A percentile compares a stretch with the other conserved stretches of the same genome.
These are phyloP conservation scores for Rasamsonia emersonii DNA, from an alignment of 2,329 filamentous ascomycete species.

Conservation along the genomic window DNA sequence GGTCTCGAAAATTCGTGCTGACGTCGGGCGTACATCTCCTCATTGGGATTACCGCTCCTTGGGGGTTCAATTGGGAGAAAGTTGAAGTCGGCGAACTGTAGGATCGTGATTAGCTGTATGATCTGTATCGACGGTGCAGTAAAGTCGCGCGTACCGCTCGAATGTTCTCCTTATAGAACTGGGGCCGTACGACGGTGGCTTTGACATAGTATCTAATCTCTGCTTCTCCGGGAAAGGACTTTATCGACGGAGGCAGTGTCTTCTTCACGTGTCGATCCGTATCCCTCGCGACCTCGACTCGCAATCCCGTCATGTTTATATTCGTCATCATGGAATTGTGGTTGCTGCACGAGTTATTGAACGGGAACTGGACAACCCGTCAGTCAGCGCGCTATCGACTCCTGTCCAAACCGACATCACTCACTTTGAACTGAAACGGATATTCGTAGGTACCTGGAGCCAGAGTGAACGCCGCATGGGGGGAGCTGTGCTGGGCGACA, in stretches of 20 bases:
- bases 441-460: slow-evolving; percentile 39
- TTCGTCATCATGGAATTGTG: slow-evolving; percentile 39
- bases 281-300: slow-evolving; percentile 37
- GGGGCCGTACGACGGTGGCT: slow-evolving; percentile 82
- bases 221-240: slow-evolving; percentile 76
- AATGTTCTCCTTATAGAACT: slow-evolving; percentile 85
- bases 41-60: slow-evolving; percentile 54
- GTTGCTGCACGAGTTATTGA: slow-evolving; percentile 41
- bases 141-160: slow-evolving; percentile 40
- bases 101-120: slow-evolving; percentile 36
- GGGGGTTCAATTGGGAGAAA: slow-evolving; percentile 92
- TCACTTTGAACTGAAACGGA: slow-evolving; percentile 42
- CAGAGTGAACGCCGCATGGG: slow-evolving; percentile 35
- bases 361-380: slow-evolving; percentile 31
- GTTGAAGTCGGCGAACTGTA: slow-evolving; percentile 55
- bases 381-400: neutral
- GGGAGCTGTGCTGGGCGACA: slow-evolving; percentile 27
- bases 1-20: slow-evolving; percentile 50
- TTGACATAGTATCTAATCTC: slow-evolving; percentile 94
- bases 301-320: slow-evolving; percentile 36
- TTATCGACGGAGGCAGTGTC: slow-evolving; percentile 80
- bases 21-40: slow-evolving; percentile 78
- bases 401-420: neutral
- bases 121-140: no score
- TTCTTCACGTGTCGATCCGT: slow-evolving; percentile 62